phyloP scores from a whole-genome alignment of 73 alveolate species.

The Paramecium caudatum region DNA sequence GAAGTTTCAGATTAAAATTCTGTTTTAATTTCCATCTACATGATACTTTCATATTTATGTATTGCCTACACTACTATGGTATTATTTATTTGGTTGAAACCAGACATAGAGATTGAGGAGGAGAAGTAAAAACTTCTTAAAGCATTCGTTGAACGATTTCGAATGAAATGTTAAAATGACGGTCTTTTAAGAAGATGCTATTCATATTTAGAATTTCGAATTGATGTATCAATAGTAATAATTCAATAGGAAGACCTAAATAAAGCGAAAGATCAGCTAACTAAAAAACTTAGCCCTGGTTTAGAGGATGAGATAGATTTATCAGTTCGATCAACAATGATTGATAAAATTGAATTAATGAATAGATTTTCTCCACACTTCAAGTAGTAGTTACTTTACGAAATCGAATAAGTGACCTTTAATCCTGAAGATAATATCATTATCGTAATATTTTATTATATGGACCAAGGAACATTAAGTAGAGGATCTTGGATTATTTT shows the following conservation, averaged over 20 bases:
- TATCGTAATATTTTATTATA: not conserved
- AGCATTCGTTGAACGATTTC: constrained; percentile 40
- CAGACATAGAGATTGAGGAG: not conserved
- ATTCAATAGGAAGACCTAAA: constrained; percentile 39
- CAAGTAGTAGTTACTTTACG: constrained; percentile 2
- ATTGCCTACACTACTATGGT: not conserved
- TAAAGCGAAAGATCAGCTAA: constrained; percentile 1
- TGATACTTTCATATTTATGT: not conserved
- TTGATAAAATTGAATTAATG: constrained; percentile 32
- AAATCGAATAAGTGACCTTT: constrained; percentile 29
- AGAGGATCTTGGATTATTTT: constrained; percentile 58
- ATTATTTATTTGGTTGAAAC: constrained; percentile 31
- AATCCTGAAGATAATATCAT: constrained; percentile 61
- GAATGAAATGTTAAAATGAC: not conserved
- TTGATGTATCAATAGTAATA: not conserved
- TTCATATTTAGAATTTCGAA: constrained; percentile 20
- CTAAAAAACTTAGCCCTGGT: constrained; percentile 37
- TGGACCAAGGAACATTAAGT: constrained; percentile 28
- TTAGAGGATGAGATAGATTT: constrained; percentile 29
- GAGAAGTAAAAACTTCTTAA: constrained; percentile 33
- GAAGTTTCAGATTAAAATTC: constrained; percentile 1
- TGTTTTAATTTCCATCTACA: not conserved
- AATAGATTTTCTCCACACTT: constrained; percentile 31
- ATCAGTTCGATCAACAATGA: constrained; percentile 7
- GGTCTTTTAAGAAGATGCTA: constrained; percentile 35